Percentiles rank a stretch among this genome's conserved stretches.
phyloP scores from a whole-genome alignment of 129 eudicot genomes.

The Silybum marianum region DNA sequence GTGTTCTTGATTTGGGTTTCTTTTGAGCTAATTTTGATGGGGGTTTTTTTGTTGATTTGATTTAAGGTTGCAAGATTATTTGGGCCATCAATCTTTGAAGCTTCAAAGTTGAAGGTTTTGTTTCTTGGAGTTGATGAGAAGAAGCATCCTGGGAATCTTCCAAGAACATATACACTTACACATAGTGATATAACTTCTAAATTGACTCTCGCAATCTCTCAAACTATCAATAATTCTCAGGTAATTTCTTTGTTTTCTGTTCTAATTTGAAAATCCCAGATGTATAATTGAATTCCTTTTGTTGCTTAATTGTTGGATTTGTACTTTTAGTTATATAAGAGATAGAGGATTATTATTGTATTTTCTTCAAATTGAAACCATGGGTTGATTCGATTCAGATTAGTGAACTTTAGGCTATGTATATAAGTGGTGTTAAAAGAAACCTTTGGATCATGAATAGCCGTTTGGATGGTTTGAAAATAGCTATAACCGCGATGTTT shows the following conservation, averaged over 20 bases:
- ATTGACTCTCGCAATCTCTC: constrained; percentile 87
- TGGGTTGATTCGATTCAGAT: neutral
- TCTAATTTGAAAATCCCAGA: neutral
- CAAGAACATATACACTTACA: constrained; percentile 89
- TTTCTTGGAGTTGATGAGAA: constrained; percentile 82
- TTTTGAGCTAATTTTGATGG: constrained; percentile 13
- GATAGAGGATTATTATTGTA: constrained; percentile 9
- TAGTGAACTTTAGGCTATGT: neutral
- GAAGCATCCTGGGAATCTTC: constrained; percentile 75
- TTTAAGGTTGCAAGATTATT: constrained; percentile 82
- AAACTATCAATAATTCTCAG: constrained; percentile 86
- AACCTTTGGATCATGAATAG: neutral
- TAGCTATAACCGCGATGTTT: neutral
- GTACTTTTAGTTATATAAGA: neutral
- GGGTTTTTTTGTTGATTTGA: neutral
- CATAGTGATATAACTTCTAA: constrained; percentile 88
- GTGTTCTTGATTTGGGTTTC: neutral
- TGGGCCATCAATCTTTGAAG: constrained; percentile 90
- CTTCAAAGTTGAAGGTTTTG: constrained; percentile 79
- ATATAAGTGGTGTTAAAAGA: neutral
- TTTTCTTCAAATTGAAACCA: neutral
- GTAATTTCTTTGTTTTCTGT: constrained; percentile 25
- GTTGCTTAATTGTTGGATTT: neutral
- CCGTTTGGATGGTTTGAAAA: neutral
- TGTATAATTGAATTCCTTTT: constrained; percentile 14